Conservation (phyloP, 2,329 filamentous ascomycete species). For the Ploettnerulaceae sp. region DNA sequence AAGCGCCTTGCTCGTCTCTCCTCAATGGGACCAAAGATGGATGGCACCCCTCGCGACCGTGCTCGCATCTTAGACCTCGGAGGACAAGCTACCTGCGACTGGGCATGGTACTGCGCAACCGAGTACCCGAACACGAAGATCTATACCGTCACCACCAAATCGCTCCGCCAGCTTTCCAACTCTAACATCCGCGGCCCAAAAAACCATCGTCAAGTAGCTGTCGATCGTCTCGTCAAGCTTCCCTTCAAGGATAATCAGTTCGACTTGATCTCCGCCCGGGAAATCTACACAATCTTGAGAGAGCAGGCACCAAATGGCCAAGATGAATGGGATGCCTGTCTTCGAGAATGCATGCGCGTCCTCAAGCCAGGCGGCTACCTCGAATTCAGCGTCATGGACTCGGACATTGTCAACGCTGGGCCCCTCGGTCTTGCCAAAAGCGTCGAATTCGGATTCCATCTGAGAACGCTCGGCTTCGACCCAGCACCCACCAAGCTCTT, state of each 20-base stretch:
- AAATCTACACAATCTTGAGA: slow-evolving; percentile 80
- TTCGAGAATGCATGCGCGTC: slow-evolving; percentile 82
- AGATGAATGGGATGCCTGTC: slow-evolving; percentile 84
- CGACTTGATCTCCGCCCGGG: slow-evolving; percentile 84
- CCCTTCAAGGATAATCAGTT: slow-evolving; percentile 86
- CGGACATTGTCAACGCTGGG: slow-evolving; percentile 82
- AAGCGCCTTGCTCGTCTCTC: slow-evolving; percentile 56
- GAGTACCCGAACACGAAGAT: slow-evolving; percentile 82
- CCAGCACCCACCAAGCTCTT: slow-evolving; percentile 77
- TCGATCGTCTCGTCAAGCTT: slow-evolving; percentile 70
- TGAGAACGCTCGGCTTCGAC: slow-evolving; percentile 88
- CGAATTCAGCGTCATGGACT: slow-evolving; percentile 86
- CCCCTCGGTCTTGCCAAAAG: slow-evolving; percentile 74
- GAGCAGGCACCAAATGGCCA: slow-evolving; percentile 59
- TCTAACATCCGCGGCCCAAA: slow-evolving; percentile 73
- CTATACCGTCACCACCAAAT: slow-evolving; percentile 78
- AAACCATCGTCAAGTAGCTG: slow-evolving; percentile 81
- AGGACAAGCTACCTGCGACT: slow-evolving; percentile 80
- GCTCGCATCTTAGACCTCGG: slow-evolving; percentile 79
- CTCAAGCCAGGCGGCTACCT: slow-evolving; percentile 87
- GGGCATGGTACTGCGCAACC: slow-evolving; percentile 90
- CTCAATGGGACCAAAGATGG: slow-evolving; percentile 41
- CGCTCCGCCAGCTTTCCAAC: slow-evolving; percentile 65
- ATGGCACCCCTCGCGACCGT: slow-evolving; percentile 46
- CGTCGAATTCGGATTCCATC: slow-evolving; percentile 86